Evolutionary conservation across 495 filamentous ascomycete genomes (phyloP).

Genomic region (Penicillium manginii): DNA sequence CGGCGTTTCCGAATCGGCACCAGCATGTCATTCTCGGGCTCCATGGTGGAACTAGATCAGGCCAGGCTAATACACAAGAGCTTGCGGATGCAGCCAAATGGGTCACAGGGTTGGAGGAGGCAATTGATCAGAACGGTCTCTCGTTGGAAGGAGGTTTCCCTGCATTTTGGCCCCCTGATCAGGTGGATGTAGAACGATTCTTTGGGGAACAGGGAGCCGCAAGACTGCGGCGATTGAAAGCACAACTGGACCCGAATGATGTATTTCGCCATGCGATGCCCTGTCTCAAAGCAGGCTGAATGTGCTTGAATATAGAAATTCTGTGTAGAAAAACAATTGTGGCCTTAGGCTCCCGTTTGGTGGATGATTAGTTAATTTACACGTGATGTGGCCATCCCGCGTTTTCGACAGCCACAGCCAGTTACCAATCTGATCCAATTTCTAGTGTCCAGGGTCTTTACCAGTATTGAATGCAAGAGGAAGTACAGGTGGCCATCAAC

Average conservation of each 20-base stretch:
- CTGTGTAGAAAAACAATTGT: background rate
- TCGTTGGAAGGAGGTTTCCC: slow-evolving; percentile 12
- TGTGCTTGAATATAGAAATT: background rate
- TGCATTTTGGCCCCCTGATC: slow-evolving; percentile 12
- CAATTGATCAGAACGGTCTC: slow-evolving; percentile 9
- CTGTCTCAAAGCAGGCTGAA: slow-evolving; percentile 10
- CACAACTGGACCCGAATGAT: slow-evolving; percentile 15
- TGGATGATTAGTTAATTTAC: background rate
- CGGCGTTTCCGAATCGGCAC: slow-evolving; percentile 15
- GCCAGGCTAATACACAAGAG: slow-evolving; percentile 4
- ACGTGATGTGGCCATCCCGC: background rate
- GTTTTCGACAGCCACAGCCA: background rate
- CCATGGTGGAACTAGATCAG: slow-evolving; percentile 9
- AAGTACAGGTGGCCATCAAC: background rate
- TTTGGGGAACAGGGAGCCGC: background rate
- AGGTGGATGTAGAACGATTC: slow-evolving; percentile 11
- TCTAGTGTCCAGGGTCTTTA: background rate
- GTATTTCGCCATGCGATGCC: slow-evolving; percentile 14
- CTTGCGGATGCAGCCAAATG: slow-evolving; percentile 12
- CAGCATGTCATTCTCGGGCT: slow-evolving; percentile 17
- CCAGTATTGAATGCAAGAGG: background rate
- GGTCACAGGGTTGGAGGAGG: slow-evolving; percentile 10
- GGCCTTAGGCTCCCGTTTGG: background rate
- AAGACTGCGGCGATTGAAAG: slow-evolving; percentile 13
- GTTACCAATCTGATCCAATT: background rate